Percentiles rank a stretch among this genome's conserved stretches.
Evolutionary conservation across 2,329 filamentous ascomycete species (phyloP).

Genomic region (Sporothrix phasma): DNA sequence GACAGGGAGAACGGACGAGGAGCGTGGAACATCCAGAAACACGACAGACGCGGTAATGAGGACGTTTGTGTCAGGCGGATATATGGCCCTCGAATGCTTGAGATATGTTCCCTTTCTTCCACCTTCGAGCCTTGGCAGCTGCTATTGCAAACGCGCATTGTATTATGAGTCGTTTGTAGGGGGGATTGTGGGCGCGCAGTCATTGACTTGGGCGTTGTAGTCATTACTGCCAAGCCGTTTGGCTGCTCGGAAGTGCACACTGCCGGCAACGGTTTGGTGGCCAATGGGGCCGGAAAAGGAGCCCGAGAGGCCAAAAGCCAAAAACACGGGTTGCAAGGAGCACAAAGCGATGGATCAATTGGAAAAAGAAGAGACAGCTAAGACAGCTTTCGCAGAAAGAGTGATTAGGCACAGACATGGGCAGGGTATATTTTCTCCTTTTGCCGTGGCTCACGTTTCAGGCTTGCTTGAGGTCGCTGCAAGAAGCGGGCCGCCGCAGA

Average conservation of each 20-base stretch:
- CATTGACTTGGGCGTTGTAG: not conserved
- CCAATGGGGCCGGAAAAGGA: not conserved
- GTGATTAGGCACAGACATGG: not conserved
- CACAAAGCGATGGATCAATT: not conserved
- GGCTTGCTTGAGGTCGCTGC: conserved; percentile 16
- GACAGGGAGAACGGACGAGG: not conserved
- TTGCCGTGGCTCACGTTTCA: conserved; percentile 12
- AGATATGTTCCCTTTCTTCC: not conserved
- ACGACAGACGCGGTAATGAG: not conserved
- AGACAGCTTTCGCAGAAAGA: not conserved
- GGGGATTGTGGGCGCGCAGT: not conserved
- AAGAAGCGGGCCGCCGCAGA: conserved; percentile 14
- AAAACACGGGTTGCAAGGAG: conserved; percentile 1
- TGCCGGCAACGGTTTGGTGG: not conserved
- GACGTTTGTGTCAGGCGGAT: no score
- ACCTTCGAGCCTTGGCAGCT: not conserved
- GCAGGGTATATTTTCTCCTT: not conserved
- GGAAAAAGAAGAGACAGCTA: not conserved
- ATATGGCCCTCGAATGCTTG: no score
- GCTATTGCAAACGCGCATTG: not conserved
- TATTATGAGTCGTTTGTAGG: not conserved
- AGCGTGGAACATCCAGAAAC: not conserved
- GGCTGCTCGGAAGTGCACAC: not conserved
- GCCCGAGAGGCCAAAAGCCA: not conserved
- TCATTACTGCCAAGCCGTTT: not conserved